phyloP scores from a whole-genome alignment of 805 yeast species.

The Lachancea mirantina region DNA sequence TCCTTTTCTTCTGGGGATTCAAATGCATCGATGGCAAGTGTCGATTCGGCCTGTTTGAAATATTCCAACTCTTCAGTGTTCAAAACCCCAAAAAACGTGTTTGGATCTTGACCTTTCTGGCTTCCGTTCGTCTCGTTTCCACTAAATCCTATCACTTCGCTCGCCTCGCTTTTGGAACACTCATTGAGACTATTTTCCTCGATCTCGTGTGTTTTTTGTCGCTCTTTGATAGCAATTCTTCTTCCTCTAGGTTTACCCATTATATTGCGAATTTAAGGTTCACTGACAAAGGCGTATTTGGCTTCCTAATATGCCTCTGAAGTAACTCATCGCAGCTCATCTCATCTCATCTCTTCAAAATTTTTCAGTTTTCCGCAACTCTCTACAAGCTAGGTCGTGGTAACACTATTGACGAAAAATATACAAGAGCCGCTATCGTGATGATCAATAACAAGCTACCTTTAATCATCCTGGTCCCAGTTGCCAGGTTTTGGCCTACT shows the following conservation, averaged over 20 bases:
- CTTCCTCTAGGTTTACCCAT: slow-evolving; percentile 37
- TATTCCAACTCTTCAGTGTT: slow-evolving; percentile 82
- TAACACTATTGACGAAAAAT: too few species aligned
- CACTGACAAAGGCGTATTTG: neutral
- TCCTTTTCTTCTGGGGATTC: slow-evolving; percentile 56
- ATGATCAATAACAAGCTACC: slow-evolving; percentile 1
- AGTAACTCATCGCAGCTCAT: slow-evolving; percentile 13
- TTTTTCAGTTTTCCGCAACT: slow-evolving; percentile 5
- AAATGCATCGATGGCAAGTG: slow-evolving; percentile 74
- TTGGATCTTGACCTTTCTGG: too few species aligned
- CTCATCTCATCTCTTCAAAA: slow-evolving; percentile 12
- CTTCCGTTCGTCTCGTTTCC: slow-evolving; percentile 7
- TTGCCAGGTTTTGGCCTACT: slow-evolving; percentile 81
- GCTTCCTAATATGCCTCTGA: neutral
- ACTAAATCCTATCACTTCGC: too few species aligned
- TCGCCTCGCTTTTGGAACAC: too few species aligned
- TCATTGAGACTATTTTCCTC: too few species aligned
- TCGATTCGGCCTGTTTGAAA: slow-evolving; percentile 87
- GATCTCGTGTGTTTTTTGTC: slow-evolving; percentile 20
- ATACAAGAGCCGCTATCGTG: neutral
- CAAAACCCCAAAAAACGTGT: slow-evolving; percentile 76
- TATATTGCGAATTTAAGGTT: neutral
- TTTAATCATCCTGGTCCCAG: slow-evolving; percentile 89
- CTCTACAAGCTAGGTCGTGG: too few species aligned
- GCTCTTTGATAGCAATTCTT: slow-evolving; percentile 33